phyloP scores from a whole-genome alignment of 2,329 filamentous ascomycete species.

The Sordariomycetes sp. region DNA sequence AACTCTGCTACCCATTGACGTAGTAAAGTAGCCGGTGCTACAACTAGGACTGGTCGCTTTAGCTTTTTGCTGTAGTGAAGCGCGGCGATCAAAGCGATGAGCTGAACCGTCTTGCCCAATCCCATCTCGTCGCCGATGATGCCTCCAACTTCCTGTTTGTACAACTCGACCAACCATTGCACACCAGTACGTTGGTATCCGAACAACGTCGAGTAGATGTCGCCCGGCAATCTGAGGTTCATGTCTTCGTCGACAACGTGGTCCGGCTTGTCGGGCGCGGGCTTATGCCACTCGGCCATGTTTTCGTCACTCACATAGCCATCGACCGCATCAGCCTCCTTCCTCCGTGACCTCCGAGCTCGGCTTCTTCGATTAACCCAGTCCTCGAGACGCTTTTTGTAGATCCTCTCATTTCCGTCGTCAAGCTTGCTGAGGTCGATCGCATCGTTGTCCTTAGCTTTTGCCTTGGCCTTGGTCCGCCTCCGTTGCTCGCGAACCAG shows the following conservation, averaged over 20 bases:
- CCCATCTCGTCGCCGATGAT: slow-evolving; percentile 99
- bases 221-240: slow-evolving; percentile 77
- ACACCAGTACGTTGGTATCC: slow-evolving; percentile 97
- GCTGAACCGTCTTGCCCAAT: slow-evolving; percentile 78
- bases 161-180: slow-evolving; percentile 90
- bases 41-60: slow-evolving; percentile 76
- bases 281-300: slow-evolving; percentile 67
- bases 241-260: slow-evolving; percentile 63
- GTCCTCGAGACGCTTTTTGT: slow-evolving; percentile 62
- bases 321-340: slow-evolving; percentile 23
- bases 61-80: slow-evolving; percentile 87
- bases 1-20: slow-evolving; percentile 99
- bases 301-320: slow-evolving; percentile 33
- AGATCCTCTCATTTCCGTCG: slow-evolving; percentile 80
- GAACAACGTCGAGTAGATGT: slow-evolving; percentile 86
- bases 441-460: slow-evolving; percentile 23
- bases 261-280: slow-evolving; percentile 75
- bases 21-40: slow-evolving; percentile 89
- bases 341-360: slow-evolving; percentile 27
- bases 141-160: slow-evolving; percentile 81
- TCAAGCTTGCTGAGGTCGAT: slow-evolving; percentile 57
- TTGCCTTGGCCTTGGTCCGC: slow-evolving; percentile 32
- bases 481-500: slow-evolving; percentile 25
- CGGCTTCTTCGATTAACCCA: slow-evolving; percentile 55
- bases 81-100: slow-evolving; percentile 74